These are phyloP conservation scores for Chimonanthus praecox DNA, from an alignment of 164 flowering plant genomes.

Conservation along the genomic window DNA sequence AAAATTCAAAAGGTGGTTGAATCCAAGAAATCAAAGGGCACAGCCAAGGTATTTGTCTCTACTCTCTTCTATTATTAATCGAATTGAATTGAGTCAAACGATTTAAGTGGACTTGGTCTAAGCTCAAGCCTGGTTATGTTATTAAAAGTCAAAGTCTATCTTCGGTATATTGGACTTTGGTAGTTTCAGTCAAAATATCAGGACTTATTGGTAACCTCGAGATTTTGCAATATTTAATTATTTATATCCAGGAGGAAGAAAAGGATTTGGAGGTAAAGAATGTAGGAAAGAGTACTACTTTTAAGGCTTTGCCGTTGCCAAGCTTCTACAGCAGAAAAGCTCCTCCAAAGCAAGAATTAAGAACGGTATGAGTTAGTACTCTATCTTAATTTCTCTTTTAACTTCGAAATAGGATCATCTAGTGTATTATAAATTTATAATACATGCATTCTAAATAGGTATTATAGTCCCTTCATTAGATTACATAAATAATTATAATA, in stretches of 20 bases:
- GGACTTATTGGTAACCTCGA: neutral
- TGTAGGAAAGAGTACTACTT: slow-evolving; percentile 10
- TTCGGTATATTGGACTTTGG: neutral
- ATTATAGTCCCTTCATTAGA: too few species aligned
- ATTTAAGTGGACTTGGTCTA: neutral
- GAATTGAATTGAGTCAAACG: neutral
- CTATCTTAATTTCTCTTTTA: too few species aligned
- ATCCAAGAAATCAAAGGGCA: slow-evolving; percentile 5
- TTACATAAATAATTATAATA: too few species aligned
- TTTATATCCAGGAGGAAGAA: slow-evolving; percentile 1
- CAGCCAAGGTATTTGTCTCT: neutral
- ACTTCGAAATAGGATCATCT: too few species aligned
- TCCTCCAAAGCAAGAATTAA: slow-evolving; percentile 13
- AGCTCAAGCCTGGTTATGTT: neutral
- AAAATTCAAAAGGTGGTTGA: slow-evolving; percentile 6
- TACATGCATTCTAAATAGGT: too few species aligned
- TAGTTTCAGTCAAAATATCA: neutral
- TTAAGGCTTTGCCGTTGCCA: slow-evolving; percentile 22
- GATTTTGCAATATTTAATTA: neutral
- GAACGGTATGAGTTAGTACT: slow-evolving; percentile 7
- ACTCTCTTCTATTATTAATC: too few species aligned
- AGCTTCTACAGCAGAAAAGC: slow-evolving; percentile 11
- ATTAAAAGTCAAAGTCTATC: neutral
- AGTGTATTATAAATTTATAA: too few species aligned
- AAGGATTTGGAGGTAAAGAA: slow-evolving; percentile 3